These are phyloP conservation scores for Colletotrichum euphorbiae DNA, from an alignment of 2,329 filamentous ascomycete species.

Conservation along the genomic window DNA sequence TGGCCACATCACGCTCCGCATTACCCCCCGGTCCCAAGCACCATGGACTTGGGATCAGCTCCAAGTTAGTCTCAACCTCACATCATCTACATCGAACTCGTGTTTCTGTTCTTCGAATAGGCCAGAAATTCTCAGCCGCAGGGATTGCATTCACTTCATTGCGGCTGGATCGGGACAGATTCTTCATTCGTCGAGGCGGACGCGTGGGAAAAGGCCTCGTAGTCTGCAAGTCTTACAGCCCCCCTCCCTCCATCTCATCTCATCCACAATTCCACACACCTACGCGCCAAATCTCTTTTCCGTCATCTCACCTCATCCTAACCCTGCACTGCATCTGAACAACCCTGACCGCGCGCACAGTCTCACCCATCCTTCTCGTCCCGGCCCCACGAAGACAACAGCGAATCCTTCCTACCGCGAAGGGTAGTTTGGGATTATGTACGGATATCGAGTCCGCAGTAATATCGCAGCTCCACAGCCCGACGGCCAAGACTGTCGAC, in stretches of 20 bases:
- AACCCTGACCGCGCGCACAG: constrained; percentile 21
- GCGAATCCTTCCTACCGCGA: not conserved
- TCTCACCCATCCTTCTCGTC: constrained; percentile 5
- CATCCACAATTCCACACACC: not conserved
- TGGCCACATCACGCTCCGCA: not conserved
- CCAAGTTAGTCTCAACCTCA: constrained; percentile 13
- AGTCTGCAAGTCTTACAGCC: constrained; percentile 10
- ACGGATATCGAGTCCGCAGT: constrained; percentile 4
- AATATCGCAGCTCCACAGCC: not conserved
- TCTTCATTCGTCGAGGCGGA: not conserved
- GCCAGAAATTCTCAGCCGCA: not conserved
- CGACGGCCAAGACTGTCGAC: not conserved
- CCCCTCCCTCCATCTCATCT: not conserved
- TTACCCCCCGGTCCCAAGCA: not conserved
- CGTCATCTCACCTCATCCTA: constrained; percentile 39
- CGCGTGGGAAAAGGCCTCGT: not conserved
- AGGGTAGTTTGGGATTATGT: not conserved
- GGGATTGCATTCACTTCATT: not conserved
- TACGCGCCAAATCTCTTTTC: constrained; percentile 15
- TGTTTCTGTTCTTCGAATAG: not conserved
- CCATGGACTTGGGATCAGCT: constrained; percentile 10
- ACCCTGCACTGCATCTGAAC: constrained; percentile 31
- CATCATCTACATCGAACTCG: not conserved
- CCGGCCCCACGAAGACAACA: constrained; percentile 18
- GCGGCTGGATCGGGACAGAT: not conserved